Conservation (phyloP, 495 filamentous ascomycete species). For the Penicillium dipodomyicola region DNA sequence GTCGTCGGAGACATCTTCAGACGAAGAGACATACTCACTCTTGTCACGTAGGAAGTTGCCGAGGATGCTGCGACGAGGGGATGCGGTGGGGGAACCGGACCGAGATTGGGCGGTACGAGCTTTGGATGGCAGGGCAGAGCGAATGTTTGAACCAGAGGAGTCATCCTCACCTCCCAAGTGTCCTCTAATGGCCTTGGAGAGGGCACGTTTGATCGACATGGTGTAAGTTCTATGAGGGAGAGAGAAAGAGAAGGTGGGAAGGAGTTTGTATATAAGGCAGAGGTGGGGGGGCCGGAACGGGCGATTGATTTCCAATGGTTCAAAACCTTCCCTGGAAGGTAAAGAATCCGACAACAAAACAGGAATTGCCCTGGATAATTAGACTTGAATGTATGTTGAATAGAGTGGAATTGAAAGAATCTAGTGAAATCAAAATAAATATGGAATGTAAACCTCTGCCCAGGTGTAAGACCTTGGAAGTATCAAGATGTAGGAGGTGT, state of each 20-base stretch:
- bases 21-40: slow-evolving; percentile 40
- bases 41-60: slow-evolving; percentile 41
- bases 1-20: slow-evolving; percentile 50
- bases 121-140: slow-evolving; percentile 16
- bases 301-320: slow-evolving; percentile 5
- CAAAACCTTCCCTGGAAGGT: not conserved
- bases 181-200: slow-evolving; percentile 42
- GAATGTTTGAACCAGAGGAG: slow-evolving; percentile 21
- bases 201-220: slow-evolving; percentile 49
- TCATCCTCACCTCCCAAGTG: slow-evolving; percentile 22
- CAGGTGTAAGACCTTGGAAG: too few species aligned
- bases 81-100: slow-evolving; percentile 17
- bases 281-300: slow-evolving; percentile 6
- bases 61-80: slow-evolving; percentile 44
- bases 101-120: slow-evolving; percentile 21
- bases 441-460: not conserved
- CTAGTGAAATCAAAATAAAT: not conserved
- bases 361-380: not conserved
- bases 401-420: not conserved
- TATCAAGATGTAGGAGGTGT: not conserved
- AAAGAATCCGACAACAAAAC: not conserved
- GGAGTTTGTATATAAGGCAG: not conserved
- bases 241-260: slow-evolving; percentile 1
- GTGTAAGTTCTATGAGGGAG: slow-evolving; percentile 4
- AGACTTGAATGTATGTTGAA: not conserved